phyloP scores from a whole-genome alignment of 139 green algal species.

The Pseudopediastrum boryanum region DNA sequence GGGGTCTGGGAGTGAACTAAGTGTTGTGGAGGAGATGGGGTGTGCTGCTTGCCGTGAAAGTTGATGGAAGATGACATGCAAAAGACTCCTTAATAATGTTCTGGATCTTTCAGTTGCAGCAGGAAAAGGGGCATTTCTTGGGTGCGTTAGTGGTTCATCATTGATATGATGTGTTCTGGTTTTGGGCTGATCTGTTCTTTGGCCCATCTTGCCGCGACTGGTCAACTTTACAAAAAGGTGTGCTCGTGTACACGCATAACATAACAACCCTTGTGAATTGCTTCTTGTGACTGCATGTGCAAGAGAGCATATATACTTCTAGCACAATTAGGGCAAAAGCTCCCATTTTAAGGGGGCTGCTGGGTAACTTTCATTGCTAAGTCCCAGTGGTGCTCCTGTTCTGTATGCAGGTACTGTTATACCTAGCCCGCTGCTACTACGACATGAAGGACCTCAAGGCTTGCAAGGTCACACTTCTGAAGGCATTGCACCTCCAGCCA shows the following conservation, averaged over 20 bases:
- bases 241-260: neutral
- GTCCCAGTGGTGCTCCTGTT: neutral
- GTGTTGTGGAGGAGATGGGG: neutral
- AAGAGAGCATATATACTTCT: neutral
- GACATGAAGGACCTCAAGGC: constrained; percentile 67
- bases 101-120: neutral
- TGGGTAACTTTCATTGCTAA: neutral
- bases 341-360: neutral
- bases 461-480: constrained; percentile 68
- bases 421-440: constrained; percentile 78
- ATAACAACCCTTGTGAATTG: neutral
- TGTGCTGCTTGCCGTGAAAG: neutral
- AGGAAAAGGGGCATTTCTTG: neutral
- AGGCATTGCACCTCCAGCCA: constrained; percentile 79
- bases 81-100: neutral
- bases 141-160: neutral
- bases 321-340: neutral
- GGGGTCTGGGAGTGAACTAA: neutral
- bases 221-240: neutral
- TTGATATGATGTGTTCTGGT: too few relatives aligned
- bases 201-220: too few relatives aligned
- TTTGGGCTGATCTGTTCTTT: too few relatives aligned
- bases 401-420: constrained; percentile 57
- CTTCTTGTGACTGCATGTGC: neutral
- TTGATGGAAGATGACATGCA: neutral